Evolutionary conservation across 192 early-diverging fungal species (phyloP).

Genomic region (Coemansia sp.): DNA sequence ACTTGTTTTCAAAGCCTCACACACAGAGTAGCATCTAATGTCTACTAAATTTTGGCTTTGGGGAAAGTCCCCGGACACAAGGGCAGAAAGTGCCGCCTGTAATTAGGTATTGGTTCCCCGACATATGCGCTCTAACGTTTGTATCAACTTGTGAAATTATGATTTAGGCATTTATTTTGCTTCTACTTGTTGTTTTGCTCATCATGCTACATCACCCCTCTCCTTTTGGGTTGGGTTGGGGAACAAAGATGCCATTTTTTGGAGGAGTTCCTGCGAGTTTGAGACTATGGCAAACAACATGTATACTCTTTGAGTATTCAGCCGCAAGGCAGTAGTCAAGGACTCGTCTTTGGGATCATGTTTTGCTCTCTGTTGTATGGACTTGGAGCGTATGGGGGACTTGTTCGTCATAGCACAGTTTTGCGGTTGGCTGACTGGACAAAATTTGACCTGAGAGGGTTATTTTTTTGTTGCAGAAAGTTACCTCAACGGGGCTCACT

Average conservation of each 20-base stretch:
- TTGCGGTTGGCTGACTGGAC: slow-evolving; percentile 46
- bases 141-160: background rate
- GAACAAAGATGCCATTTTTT: slow-evolving; percentile 27
- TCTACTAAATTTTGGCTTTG: slow-evolving; percentile 43
- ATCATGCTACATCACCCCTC: slow-evolving; percentile 5
- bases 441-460: background rate
- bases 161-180: background rate
- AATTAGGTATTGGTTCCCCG: slow-evolving; percentile 51
- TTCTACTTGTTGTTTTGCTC: slow-evolving; percentile 4
- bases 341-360: background rate
- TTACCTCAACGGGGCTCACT: slow-evolving; percentile 61
- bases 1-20: slow-evolving; percentile 49
- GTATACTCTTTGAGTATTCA: background rate
- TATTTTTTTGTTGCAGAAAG: slow-evolving; percentile 9
- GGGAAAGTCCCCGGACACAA: slow-evolving; percentile 59
- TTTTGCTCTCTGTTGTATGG: background rate
- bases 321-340: slow-evolving; percentile 11
- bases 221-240: slow-evolving; percentile 10
- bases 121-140: background rate
- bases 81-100: slow-evolving; percentile 38
- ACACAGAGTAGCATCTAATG: slow-evolving; percentile 35
- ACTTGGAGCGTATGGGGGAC: slow-evolving; percentile 1
- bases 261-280: slow-evolving; percentile 14
- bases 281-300: background rate
- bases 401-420: slow-evolving; percentile 62